A percentile compares a stretch with the other conserved stretches of the same genome.
Conservation (phyloP, 495 filamentous ascomycete genomes). For the Hyaloscypha finlandica region DNA sequence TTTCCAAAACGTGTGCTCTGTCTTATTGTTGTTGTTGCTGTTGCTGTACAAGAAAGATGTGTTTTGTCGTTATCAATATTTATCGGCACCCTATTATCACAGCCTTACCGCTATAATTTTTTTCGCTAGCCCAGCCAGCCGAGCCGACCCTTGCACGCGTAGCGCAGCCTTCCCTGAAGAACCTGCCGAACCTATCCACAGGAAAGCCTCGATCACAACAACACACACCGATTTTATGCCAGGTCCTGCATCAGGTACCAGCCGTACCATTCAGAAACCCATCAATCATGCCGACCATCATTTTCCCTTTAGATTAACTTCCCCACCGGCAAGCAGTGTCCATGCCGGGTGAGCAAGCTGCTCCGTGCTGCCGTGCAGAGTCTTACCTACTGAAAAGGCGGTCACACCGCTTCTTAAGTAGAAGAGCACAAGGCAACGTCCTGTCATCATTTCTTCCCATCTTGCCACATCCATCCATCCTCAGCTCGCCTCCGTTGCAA, state of each 20-base stretch:
- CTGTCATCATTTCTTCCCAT: not conserved
- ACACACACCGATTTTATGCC: not conserved
- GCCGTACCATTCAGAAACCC: not conserved
- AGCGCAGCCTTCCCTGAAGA: slow-evolving; percentile 4
- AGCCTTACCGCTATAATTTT: slow-evolving; percentile 4
- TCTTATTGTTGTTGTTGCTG: not conserved
- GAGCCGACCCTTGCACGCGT: not conserved
- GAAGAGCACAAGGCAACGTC: not conserved
- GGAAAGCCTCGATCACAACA: not conserved
- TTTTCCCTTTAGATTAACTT: not conserved
- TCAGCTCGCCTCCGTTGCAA: not conserved
- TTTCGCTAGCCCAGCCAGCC: not conserved
- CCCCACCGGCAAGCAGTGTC: not conserved
- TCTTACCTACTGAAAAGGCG: slow-evolving; percentile 4
- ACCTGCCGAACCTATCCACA: not conserved
- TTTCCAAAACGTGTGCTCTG: not conserved
- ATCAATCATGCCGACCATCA: not conserved
- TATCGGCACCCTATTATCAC: not conserved
- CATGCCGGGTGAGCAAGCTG: not conserved
- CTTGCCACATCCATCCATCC: not conserved
- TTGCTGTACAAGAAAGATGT: too few relatives aligned
- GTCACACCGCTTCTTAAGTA: slow-evolving; percentile 13
- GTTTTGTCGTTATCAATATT: not conserved
- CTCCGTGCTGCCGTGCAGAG: slow-evolving; percentile 8
- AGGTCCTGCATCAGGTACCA: not conserved